Conservation (phyloP, 768 basidiomycete genomes). For the Suillus sp. region DNA sequence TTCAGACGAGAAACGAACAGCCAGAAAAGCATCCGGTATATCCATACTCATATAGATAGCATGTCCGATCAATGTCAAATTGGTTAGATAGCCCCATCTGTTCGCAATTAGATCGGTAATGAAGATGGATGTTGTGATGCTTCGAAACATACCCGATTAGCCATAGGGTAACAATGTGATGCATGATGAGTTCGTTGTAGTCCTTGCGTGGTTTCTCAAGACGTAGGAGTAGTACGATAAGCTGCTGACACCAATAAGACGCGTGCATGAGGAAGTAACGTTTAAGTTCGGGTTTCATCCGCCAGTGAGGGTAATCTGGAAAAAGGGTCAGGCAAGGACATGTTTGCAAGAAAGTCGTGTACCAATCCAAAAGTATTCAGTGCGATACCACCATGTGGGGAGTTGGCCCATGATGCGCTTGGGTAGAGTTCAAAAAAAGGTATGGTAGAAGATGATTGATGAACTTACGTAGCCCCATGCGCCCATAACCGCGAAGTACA, state of each 20-base stretch:
- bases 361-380: conserved; percentile 86
- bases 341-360: conserved; percentile 9
- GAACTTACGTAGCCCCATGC: conserved; percentile 75
- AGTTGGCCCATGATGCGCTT: conserved; percentile 82
- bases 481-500: conserved; percentile 77
- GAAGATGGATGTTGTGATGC: conserved; percentile 8
- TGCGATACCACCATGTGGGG: conserved; percentile 86
- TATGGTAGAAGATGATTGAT: background rate
- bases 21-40: conserved; percentile 86
- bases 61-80: conserved; percentile 85
- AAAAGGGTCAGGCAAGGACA: background rate
- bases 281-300: conserved; percentile 85
- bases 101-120: conserved; percentile 8
- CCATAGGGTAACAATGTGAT: conserved; percentile 95
- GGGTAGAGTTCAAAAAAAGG: background rate
- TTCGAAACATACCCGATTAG: conserved; percentile 70
- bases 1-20: conserved; percentile 48
- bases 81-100: conserved; percentile 84
- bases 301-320: conserved; percentile 85
- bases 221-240: conserved; percentile 78
- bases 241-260: conserved; percentile 94
- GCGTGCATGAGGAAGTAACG: conserved; percentile 92
- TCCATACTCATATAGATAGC: conserved; percentile 98
- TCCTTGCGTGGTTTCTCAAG: conserved; percentile 97
- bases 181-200: conserved; percentile 80